phyloP scores from a whole-genome alignment of 495 filamentous ascomycete species.

The Cladorrhinum samala region DNA sequence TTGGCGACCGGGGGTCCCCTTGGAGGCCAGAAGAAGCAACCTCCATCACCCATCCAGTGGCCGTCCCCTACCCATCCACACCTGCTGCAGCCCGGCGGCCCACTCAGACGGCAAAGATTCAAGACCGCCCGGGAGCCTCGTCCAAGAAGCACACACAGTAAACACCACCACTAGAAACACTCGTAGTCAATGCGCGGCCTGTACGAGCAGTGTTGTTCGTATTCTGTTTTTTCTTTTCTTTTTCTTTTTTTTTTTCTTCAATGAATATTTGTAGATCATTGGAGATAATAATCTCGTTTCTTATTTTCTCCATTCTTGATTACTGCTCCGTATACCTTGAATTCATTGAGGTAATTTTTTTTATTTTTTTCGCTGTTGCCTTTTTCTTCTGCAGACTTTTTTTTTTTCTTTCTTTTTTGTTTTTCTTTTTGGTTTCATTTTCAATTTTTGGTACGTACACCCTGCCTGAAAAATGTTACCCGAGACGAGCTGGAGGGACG shows the following conservation, averaged over 20 bases:
- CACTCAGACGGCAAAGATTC: neutral
- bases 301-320: neutral
- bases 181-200: too few relatives aligned
- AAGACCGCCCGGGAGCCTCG: neutral
- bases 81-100: neutral
- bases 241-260: neutral
- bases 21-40: slow-evolving; percentile 1
- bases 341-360: neutral
- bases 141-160: neutral
- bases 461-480: neutral
- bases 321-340: neutral
- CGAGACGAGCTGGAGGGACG: neutral
- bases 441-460: neutral
- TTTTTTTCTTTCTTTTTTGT: neutral
- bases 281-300: neutral
- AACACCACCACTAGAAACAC: too few relatives aligned
- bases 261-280: too few relatives aligned
- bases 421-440: neutral
- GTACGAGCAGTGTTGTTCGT: too few relatives aligned
- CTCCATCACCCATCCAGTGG: neutral
- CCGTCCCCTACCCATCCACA: neutral
- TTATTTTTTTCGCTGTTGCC: neutral
- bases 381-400: neutral
- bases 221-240: neutral
- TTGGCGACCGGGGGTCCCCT: slow-evolving; percentile 8